Evolutionary conservation across 345 rosid species (phyloP).

Genomic region (Eucalyptus sp.): DNA sequence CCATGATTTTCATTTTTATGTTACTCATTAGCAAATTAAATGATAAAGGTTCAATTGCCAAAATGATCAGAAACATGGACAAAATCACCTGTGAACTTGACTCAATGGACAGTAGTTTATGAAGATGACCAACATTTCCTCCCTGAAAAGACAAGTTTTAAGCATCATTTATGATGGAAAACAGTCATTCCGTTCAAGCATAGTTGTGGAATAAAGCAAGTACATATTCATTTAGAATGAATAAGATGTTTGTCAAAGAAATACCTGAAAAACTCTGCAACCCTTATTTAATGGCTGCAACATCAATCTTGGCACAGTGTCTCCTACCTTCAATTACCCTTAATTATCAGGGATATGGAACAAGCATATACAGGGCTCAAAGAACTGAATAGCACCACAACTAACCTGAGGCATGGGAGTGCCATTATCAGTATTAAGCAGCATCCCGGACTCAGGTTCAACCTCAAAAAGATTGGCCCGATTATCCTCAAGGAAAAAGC

Average conservation of each 20-base stretch:
- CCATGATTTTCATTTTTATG: background rate
- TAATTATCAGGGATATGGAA: background rate
- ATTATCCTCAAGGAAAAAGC: conserved; percentile 87
- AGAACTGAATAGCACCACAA: background rate
- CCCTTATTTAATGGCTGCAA: conserved; percentile 25
- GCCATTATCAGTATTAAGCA: conserved; percentile 86
- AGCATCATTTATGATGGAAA: background rate
- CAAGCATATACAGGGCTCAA: background rate
- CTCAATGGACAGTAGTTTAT: conserved; percentile 83
- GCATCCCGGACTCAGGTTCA: conserved; percentile 80
- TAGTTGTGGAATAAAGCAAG: background rate
- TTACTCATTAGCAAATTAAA: background rate
- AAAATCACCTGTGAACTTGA: conserved; percentile 81
- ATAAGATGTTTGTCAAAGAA: background rate
- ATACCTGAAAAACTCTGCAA: conserved; percentile 69
- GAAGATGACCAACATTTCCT: conserved; percentile 93
- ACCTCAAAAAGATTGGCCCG: conserved; percentile 90
- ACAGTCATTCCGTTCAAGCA: background rate
- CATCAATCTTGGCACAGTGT: conserved; percentile 21
- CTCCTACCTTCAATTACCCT: conserved; percentile 47
- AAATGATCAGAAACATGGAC: background rate
- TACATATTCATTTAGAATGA: background rate
- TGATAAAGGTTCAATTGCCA: background rate
- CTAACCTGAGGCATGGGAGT: conserved; percentile 90
- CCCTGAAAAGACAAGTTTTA: conserved; percentile 37